phyloP scores from a whole-genome alignment of 2,329 filamentous ascomycete genomes.

The Colletotrichum tropicale region DNA sequence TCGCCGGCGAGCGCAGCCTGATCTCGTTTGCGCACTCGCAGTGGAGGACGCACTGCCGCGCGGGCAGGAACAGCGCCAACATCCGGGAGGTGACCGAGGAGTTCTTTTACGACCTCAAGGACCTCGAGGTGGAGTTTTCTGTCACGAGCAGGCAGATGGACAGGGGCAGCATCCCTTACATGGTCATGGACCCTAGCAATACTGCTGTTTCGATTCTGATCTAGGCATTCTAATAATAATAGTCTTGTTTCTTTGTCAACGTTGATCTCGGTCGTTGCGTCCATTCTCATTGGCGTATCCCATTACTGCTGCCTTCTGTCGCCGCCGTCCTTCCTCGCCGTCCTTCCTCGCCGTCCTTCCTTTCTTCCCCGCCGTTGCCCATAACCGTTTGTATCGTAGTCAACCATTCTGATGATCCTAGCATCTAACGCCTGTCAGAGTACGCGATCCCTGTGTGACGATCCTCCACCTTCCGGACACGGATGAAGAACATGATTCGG shows the following conservation, averaged over 20 bases:
- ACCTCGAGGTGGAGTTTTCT: conserved; percentile 31
- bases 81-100: conserved; percentile 28
- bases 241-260: not conserved
- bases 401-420: no score
- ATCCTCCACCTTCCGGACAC: no score
- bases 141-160: conserved; percentile 36
- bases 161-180: conserved; percentile 36
- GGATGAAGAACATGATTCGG: no score
- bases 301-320: no score
- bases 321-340: no score
- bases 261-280: no score
- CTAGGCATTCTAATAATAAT: not conserved
- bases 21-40: conserved; percentile 44
- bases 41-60: conserved; percentile 33
- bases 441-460: no score
- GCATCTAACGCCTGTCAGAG: no score
- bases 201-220: conserved; percentile 38
- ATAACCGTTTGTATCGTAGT: no score
- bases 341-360: no score
- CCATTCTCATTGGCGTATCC: no score
- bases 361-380: no score
- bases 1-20: conserved; percentile 42
- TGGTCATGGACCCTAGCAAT: conserved; percentile 39
- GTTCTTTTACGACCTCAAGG: conserved; percentile 31
- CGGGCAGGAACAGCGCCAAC: conserved; percentile 21